Evolutionary conservation across 441 rosid genomes (phyloP), one percentile per base, ranked within the genome.

Genomic region (Erodium moschatum): DNA sequence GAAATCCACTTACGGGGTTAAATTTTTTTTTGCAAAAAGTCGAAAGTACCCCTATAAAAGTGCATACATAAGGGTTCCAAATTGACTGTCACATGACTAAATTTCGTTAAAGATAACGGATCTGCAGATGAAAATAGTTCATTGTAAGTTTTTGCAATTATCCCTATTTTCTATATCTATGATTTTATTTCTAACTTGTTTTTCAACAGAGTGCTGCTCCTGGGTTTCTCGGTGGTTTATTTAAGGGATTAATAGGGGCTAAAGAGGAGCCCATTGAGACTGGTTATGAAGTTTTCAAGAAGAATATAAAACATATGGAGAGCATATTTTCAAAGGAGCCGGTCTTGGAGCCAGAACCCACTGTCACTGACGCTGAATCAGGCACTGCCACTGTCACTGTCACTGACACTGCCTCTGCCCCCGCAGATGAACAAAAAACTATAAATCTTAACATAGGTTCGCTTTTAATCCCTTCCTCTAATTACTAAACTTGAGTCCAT

Each of bases 371-470:
- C 31, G 3, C 31, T 29, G 31, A n/a, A n/a, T n/a, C n/a, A n/a
- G n/a, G n/a, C 4, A 29, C 33, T 29, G 33, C 33, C 4, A 29
- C 33, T 29, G 33, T 4, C 4, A 29, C 40, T 35, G 8, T 7
- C 9, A 35, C 8, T 35, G 8, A 5, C 3, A 40, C 46, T 40
- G 46, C 46, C 46, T 8, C 46, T 12, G 72, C 20, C 60, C 48
- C 65, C 65, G 54, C 52, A 0, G 76, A 83, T 65, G 80, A 67
- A 62, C 75, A 77, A 29, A 67, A 79, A 60, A 79, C 81, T 54
- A 35, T 84, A 71, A 80, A 88, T 76, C 92, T 90, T 52, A 81
- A 77, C 70, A 88, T 92, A 86, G 98, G 98, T 92, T 75, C 67
- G 75, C 40, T 67, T 67, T 48, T 48, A 12, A 48, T 76, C 79